Base-by-base conservation (phyloP, 768 basidiomycete species). In the Lentinula raphanica region DNA sequence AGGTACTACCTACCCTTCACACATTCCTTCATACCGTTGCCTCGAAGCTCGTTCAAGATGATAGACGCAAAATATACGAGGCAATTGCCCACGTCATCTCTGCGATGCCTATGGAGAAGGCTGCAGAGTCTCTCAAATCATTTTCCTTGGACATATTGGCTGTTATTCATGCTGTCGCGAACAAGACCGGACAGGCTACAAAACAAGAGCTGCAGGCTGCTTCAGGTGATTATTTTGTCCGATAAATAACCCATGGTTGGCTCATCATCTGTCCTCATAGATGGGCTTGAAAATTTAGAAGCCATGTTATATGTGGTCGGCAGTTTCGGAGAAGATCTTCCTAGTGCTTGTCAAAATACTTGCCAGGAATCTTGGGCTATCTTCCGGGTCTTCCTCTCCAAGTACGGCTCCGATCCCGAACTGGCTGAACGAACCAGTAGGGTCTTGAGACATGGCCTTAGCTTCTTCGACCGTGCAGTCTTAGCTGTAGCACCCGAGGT, bases 11-110 rank as follows among this genome's bases (percentile, higher is more conserved):
- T 0, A 92, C 93, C 31, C 78, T 99, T 13, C 92, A 98, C 71
- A 81, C 86, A 0, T 99, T 98, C 79, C 76, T 97, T 45, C 82
- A 79, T 40, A 85, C 88, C 3, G 86, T 87, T 13, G 94, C 93
- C 39, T 68, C 81, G 5, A 92, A 90, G 67, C 77, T 99, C 40
- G 73, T 76, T 11, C 92, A 92, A 68, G 91, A 94, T 42, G 97
- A 98, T 70, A 84, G 86, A 65, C 82, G 91, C 49, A 90, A 95
- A 70, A 88, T 99, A 17, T 94, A 95, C 65, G 94, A 97, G 68
- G 97, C 95, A 13, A 94, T 98, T 63, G 94, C 92, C 4, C 86
- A 91, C 72, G 92, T 99, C 56, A 95, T 99, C 58, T 90, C 89
- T 49, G 90, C 87, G 0, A 98, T 98, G 94, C 85, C 90, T 2